Base-by-base conservation (phyloP, 73 alveolate species). In the Paramecium primaurelia region DNA sequence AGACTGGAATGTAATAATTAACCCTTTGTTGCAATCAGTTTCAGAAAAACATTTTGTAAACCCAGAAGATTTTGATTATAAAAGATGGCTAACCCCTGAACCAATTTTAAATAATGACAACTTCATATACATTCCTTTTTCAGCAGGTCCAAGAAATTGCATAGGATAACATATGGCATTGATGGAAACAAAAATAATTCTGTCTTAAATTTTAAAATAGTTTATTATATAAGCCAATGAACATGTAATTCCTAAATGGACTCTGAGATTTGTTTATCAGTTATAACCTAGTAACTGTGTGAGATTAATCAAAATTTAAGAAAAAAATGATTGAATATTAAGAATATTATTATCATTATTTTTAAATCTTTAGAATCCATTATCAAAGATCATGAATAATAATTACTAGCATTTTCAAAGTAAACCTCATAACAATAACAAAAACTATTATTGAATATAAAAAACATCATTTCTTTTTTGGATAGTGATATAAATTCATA, bases 61-160 rank as follows among this genome's bases (percentile, higher is more conserved):
- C 37, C 87, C 60, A 16, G 40, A 32, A 0, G 4, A 10, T 3
- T 37, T 73, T 38, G 75, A 80, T 47, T 80, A 80, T 47, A 80
- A 80, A 36, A 40, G 75, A 80, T 80, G 91, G 91, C 28, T 64
- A 59, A 45, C 20, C 0, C 4, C 14, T 22, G 40, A 59, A 7
- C 77, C 77, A 59, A 59, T 59, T 4, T 0, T 8, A 3, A 20
- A 59, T 8, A 34, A 71, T 71, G 26, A 58, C 58, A 7, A 58
- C 12, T 88, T 25, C 42, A 84, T 51, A 10, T 45, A 71, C 26
- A 44, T 89, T 0, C 91, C 94, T 44, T 89, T 89, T 37, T 69
- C 92, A 30, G 71, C 94, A 16, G 92, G 92, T 71, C 36, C 69
- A 14, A 69, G 94, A 45, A 71, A 89, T 37, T 89, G 92, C 20